phyloP scores from a whole-genome alignment of 78 protist species.

The Planoprotostelium fungivorum region DNA sequence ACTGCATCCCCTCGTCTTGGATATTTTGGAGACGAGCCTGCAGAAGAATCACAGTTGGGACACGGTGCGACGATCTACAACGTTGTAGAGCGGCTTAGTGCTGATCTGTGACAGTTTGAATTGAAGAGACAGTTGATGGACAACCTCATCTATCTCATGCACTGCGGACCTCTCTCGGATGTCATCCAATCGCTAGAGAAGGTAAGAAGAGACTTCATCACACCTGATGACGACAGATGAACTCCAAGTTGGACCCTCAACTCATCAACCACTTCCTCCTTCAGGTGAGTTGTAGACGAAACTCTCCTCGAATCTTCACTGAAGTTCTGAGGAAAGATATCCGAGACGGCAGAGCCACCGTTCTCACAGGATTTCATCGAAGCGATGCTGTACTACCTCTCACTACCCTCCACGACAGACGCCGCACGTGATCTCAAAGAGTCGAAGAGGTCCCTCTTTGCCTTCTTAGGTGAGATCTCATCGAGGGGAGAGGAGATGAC shows the following conservation, averaged over 20 bases:
- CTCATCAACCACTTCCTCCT: not conserved
- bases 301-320: too few species aligned
- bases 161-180: not conserved
- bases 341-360: not conserved
- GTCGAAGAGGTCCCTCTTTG: not conserved
- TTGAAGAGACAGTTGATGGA: not conserved
- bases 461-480: conserved; percentile 1
- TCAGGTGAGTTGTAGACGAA: not conserved
- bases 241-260: not conserved
- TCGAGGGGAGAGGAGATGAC: too few species aligned
- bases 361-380: not conserved
- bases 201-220: not conserved
- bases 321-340: not conserved
- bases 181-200: not conserved
- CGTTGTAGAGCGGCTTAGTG: not conserved
- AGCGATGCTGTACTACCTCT: not conserved
- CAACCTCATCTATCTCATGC: not conserved
- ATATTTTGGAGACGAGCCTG: not conserved
- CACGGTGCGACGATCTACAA: too few species aligned
- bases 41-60: not conserved
- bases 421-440: not conserved
- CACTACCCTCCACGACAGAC: not conserved
- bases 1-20: not conserved
- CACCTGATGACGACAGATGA: not conserved
- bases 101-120: not conserved